These are phyloP conservation scores for Blastobotrys mokoenaii DNA, from an alignment of 805 yeast species.

Conservation along the genomic window DNA sequence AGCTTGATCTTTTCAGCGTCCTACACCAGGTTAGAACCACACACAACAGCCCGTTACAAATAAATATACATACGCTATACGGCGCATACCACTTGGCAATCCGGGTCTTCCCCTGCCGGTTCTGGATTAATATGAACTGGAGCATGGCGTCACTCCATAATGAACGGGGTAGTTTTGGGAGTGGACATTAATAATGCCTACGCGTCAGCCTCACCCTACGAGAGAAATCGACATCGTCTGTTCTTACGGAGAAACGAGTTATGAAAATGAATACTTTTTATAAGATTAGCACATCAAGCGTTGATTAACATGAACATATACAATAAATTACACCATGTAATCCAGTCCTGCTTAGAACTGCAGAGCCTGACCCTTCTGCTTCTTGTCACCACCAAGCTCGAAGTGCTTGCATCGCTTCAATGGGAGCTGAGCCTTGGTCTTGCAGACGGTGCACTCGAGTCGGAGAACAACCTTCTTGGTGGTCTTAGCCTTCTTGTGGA, in stretches of 20 bases:
- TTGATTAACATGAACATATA: constrained; percentile 1
- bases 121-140: constrained; percentile 73
- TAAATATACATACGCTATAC: constrained; percentile 27
- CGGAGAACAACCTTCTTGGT: constrained; percentile 99
- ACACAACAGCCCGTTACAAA: background rate
- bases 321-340: constrained; percentile 1
- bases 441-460: constrained; percentile 97
- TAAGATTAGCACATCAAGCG: no score
- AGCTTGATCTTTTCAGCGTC: constrained; percentile 40
- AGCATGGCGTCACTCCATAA: constrained; percentile 77
- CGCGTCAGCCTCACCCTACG: no score
- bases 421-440: constrained; percentile 96
- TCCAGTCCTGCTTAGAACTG: constrained; percentile 63
- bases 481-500: constrained; percentile 99
- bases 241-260: no score
- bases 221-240: no score
- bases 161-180: no score
- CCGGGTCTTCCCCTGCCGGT: constrained; percentile 89
- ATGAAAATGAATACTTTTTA: no score
- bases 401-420: constrained; percentile 99
- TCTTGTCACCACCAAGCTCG: constrained; percentile 99
- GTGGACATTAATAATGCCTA: no score
- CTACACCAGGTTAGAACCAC: constrained; percentile 11
- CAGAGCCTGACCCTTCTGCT: constrained; percentile 99
- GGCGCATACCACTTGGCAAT: constrained; percentile 69